A percentile compares a stretch with the other conserved stretches of the same genome.
Evolutionary conservation across 1,284 basidiomycete genomes (phyloP).

Genomic region (Trichosporon ovoides): DNA sequence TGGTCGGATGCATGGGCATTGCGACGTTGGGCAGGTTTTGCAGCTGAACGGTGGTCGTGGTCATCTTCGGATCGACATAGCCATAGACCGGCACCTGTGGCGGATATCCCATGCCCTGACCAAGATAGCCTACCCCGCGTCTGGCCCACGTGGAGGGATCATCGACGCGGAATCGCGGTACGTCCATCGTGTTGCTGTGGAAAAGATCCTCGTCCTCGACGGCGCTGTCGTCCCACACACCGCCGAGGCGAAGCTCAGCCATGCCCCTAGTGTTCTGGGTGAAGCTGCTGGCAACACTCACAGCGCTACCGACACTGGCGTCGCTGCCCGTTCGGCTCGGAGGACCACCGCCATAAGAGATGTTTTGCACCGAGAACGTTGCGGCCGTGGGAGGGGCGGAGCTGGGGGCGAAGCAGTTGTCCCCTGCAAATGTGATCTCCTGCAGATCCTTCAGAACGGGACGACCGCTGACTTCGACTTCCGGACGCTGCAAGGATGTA

Average conservation of each 20-base stretch:
- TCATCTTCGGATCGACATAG: not conserved
- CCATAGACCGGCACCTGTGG: not conserved
- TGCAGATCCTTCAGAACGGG: not conserved
- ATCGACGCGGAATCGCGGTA: slow-evolving; percentile 12
- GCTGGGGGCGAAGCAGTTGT: not conserved
- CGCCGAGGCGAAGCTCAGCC: not conserved
- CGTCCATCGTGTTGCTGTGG: slow-evolving; percentile 19
- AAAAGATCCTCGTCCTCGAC: slow-evolving; percentile 20
- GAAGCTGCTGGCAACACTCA: not conserved
- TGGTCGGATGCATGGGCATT: not conserved
- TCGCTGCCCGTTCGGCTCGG: not conserved
- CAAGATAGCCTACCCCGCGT: slow-evolving; percentile 17
- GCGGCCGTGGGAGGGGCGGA: not conserved
- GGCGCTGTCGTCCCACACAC: slow-evolving; percentile 2
- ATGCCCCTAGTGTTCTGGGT: not conserved
- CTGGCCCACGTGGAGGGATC: slow-evolving; percentile 24
- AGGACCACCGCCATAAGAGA: not conserved
- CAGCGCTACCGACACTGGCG: not conserved
- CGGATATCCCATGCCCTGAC: slow-evolving; percentile 8
- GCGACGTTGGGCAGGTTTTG: not conserved
- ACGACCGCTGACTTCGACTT: not conserved
- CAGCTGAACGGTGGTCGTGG: not conserved
- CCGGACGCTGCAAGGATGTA: not conserved
- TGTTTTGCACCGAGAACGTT: not conserved
- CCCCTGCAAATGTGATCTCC: not conserved